A percentile compares a stretch with the other conserved stretches of the same genome.
Conservation (phyloP, 225 moss, liverwort and hornwort species). For the Thuidium tamariscinum region DNA sequence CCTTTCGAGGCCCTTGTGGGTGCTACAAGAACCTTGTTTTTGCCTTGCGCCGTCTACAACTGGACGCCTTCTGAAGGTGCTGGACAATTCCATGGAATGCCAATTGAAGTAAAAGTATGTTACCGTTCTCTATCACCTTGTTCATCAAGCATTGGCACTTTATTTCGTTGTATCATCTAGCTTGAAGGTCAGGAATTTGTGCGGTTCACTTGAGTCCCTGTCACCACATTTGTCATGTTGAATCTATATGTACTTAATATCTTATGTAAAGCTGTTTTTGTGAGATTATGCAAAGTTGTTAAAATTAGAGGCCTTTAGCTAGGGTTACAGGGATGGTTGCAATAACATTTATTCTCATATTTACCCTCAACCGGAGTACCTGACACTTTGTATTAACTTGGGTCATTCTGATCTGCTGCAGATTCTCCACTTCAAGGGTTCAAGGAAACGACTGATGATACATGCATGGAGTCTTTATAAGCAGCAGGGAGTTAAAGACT, state of each 20-base stretch:
- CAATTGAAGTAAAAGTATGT: slow-evolving; percentile 23
- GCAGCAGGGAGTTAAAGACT: not conserved
- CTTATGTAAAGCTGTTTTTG: not conserved
- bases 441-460: slow-evolving; percentile 38
- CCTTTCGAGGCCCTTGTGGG: slow-evolving; percentile 22
- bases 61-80: slow-evolving; percentile 62
- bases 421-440: slow-evolving; percentile 49
- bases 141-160: not conserved
- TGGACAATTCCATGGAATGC: slow-evolving; percentile 56
- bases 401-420: not conserved
- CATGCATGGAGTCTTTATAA: slow-evolving; percentile 33
- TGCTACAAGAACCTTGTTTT: slow-evolving; percentile 11
- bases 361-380: not conserved
- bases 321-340: not conserved
- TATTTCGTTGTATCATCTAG: not conserved
- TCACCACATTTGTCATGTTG: not conserved
- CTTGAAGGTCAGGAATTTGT: not conserved
- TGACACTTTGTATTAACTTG: not conserved
- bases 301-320: not conserved
- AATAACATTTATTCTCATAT: not conserved
- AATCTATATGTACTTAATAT: not conserved
- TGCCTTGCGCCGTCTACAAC: slow-evolving; percentile 41
- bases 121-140: not conserved
- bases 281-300: not conserved
- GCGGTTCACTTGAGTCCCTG: not conserved